Evolutionary conservation across 129 eudicot genomes (phyloP).

Genomic region (Arctium minus): DNA sequence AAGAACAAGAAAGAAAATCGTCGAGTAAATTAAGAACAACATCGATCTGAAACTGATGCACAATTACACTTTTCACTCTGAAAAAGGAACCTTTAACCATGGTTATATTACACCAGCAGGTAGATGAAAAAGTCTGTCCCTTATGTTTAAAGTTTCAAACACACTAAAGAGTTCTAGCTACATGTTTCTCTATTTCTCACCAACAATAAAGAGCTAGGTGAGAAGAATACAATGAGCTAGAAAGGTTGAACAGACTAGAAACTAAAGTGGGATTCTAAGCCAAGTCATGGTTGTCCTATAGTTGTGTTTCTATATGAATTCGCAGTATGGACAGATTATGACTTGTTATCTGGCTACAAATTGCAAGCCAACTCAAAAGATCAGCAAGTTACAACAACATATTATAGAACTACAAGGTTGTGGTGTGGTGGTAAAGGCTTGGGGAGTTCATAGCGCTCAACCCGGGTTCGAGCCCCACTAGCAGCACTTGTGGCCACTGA

Average conservation of each 20-base stretch:
- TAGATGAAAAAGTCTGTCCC: neutral
- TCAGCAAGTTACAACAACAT: neutral
- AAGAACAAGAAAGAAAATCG: neutral
- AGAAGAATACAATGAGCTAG: neutral
- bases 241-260: too few relatives aligned
- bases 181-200: neutral
- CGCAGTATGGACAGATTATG: neutral
- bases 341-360: neutral
- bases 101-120: neutral
- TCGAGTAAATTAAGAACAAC: neutral
- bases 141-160: neutral
- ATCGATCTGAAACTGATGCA: neutral
- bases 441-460: too few relatives aligned
- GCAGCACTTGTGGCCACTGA: too few relatives aligned
- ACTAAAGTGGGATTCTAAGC: neutral
- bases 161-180: neutral
- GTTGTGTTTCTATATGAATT: neutral
- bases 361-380: neutral
- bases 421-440: too few relatives aligned
- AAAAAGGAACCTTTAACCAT: neutral
- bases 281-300: neutral
- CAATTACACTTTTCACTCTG: neutral
- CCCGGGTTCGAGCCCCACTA: too few relatives aligned
- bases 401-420: too few relatives aligned
- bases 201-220: neutral